Percentiles rank a stretch among this genome's conserved stretches.
Evolutionary conservation across 2,329 filamentous ascomycete species (phyloP).

Genomic region (Epichloe bromicola): DNA sequence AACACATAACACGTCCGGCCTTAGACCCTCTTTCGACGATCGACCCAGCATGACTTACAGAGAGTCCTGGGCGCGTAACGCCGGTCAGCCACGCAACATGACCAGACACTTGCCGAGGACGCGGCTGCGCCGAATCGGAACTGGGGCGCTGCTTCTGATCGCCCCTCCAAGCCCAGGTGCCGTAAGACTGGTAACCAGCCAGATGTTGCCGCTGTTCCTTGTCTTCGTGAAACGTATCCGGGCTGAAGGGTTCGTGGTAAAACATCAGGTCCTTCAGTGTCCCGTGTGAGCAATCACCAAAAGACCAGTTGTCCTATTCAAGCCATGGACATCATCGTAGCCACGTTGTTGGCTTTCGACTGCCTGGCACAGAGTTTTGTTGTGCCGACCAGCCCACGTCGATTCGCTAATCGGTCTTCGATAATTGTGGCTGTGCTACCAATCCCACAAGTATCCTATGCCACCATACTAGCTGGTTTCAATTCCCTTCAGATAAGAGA

Average conservation of each 20-base stretch:
- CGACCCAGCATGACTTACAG: not conserved
- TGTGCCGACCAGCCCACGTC: not conserved
- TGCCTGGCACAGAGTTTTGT: not conserved
- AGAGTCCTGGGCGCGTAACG: not conserved
- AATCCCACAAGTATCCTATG: not conserved
- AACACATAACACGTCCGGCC: not conserved
- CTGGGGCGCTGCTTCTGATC: slow-evolving; percentile 3
- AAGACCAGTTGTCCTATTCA: not conserved
- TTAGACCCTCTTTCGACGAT: not conserved
- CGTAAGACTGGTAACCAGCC: slow-evolving; percentile 5
- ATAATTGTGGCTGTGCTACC: not conserved
- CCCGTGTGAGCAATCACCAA: not conserved
- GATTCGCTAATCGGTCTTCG: not conserved
- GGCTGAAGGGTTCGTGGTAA: not conserved
- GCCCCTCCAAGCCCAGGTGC: not conserved
- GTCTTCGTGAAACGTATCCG: not conserved
- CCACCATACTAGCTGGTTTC: not conserved
- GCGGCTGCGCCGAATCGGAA: slow-evolving; percentile 3
- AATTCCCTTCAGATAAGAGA: not conserved
- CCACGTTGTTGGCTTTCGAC: not conserved
- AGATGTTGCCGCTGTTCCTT: slow-evolving; percentile 1
- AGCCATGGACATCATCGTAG: not conserved
- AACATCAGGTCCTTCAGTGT: not conserved
- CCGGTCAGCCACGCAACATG: not conserved
- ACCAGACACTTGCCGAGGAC: not conserved